Conservation (phyloP, 176 grass and related monocot genomes). For the Avena eriantha region DNA sequence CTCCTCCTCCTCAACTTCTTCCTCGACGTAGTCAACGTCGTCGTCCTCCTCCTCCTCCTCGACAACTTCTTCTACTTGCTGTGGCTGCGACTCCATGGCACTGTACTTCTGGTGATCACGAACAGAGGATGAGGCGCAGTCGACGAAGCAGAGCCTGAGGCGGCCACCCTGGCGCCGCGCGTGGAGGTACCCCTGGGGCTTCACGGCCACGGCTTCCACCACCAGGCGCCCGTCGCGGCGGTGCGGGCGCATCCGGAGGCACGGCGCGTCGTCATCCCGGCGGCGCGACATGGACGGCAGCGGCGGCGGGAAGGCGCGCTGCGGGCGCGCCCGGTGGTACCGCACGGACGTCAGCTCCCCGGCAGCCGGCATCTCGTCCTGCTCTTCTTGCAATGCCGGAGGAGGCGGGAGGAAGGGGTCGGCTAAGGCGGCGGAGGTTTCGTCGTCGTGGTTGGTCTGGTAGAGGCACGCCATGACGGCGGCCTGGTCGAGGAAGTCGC, state of each 20-base stretch:
- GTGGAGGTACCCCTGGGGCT: slow-evolving; percentile 57
- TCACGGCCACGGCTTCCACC: slow-evolving; percentile 48
- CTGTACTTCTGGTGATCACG: not conserved
- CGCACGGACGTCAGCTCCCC: slow-evolving; percentile 40
- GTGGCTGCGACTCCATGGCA: no score
- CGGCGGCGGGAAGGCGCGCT: slow-evolving; percentile 32
- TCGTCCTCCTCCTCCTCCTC: slow-evolving; percentile 47
- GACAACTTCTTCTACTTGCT: not conserved
- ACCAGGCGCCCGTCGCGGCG: slow-evolving; percentile 66
- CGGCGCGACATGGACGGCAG: no score
- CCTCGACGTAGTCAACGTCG: slow-evolving; percentile 13
- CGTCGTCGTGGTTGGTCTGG: not conserved
- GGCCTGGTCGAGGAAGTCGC: slow-evolving; percentile 23
- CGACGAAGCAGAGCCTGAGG: slow-evolving; percentile 61
- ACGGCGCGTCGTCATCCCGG: not conserved
- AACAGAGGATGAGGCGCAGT: slow-evolving; percentile 11
- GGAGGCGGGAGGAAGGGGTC: not conserved
- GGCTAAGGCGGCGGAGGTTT: not conserved
- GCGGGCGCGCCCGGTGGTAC: slow-evolving; percentile 52
- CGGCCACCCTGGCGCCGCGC: slow-evolving; percentile 48
- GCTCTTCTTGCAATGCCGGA: not conserved
- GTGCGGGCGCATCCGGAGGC: slow-evolving; percentile 55
- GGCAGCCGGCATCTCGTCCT: no score
- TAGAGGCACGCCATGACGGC: slow-evolving; percentile 11
- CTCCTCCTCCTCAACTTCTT: slow-evolving; percentile 38